phyloP scores from a whole-genome alignment of 2,329 filamentous ascomycete species.

The Colletotrichum truncatum region DNA sequence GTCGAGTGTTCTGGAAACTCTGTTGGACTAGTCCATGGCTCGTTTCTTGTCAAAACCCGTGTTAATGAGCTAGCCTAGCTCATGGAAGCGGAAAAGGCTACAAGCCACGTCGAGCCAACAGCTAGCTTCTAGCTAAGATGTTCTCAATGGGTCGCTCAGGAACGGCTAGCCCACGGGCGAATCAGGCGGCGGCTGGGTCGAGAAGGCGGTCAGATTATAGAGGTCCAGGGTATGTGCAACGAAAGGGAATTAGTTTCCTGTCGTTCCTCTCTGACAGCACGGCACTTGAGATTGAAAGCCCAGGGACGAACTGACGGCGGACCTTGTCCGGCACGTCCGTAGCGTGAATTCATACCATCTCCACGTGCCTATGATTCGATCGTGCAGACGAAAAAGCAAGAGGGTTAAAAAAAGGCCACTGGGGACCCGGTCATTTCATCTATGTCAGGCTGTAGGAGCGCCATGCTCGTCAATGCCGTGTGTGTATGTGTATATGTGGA shows the following conservation, averaged over 20 bases:
- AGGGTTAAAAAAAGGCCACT: neutral
- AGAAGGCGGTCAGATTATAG: conserved; percentile 7
- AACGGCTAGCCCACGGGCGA: neutral
- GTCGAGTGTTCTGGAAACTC: neutral
- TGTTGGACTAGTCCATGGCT: too few relatives aligned
- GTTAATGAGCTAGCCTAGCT: neutral
- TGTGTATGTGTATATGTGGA: neutral
- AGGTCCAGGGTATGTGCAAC: neutral
- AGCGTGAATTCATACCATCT: neutral
- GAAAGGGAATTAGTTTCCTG: conserved; percentile 10
- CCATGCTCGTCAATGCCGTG: conserved; percentile 27
- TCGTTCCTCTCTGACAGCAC: conserved; percentile 10
- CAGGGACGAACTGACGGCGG: conserved; percentile 1
- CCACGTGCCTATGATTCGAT: conserved; percentile 19
- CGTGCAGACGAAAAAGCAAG: neutral
- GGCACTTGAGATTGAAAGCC: conserved; percentile 18
- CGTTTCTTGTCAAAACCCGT: neutral
- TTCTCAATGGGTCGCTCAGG: neutral
- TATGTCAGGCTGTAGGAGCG: conserved; percentile 23
- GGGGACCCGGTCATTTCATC: conserved; percentile 11
- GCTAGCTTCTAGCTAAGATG: neutral
- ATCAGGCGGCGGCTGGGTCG: neutral
- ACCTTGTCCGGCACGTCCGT: conserved; percentile 19
- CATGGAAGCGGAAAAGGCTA: too few relatives aligned
- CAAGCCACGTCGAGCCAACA: conserved; percentile 13